A percentile compares a stretch with the other conserved stretches of the same genome.
phyloP scores from a whole-genome alignment of 1,284 basidiomycete species.

The Microstroma glucosiphilum region DNA sequence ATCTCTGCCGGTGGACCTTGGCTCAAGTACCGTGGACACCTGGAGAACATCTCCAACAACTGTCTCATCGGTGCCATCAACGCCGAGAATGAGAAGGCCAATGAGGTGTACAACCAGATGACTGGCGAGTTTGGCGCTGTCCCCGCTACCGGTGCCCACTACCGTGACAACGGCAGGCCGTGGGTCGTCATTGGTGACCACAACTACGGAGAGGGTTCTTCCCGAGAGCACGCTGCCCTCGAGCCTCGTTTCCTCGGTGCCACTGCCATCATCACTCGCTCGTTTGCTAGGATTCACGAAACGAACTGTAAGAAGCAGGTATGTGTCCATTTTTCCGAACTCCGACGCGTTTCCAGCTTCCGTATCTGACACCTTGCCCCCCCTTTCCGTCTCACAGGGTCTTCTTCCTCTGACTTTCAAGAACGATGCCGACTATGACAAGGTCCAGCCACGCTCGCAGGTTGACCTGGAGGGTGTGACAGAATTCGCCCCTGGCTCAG shows the following conservation, averaged over 20 bases:
- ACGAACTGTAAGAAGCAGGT: slow-evolving; percentile 73
- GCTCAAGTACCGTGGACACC: slow-evolving; percentile 98
- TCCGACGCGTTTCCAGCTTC: too few species aligned
- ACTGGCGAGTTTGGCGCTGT: slow-evolving; percentile 82
- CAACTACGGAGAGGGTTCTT: slow-evolving; percentile 98
- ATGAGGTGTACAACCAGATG: slow-evolving; percentile 63
- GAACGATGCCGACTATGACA: slow-evolving; percentile 48
- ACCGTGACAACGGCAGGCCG: slow-evolving; percentile 81
- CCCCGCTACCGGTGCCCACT: slow-evolving; percentile 74
- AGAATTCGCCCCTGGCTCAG: slow-evolving; percentile 43
- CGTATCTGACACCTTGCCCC: neutral
- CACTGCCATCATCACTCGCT: slow-evolving; percentile 87
- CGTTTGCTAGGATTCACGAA: slow-evolving; percentile 97
- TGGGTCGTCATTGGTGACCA: slow-evolving; percentile 79
- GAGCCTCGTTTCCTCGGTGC: slow-evolving; percentile 96
- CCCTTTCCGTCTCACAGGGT: slow-evolving; percentile 15
- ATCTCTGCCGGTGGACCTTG: slow-evolving; percentile 93
- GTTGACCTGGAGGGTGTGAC: slow-evolving; percentile 45
- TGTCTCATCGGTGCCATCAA: slow-evolving; percentile 94
- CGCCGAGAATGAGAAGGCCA: slow-evolving; percentile 87
- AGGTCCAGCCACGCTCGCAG: slow-evolving; percentile 40
- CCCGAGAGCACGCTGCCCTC: slow-evolving; percentile 94
- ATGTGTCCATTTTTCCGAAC: too few species aligned
- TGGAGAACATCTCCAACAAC: slow-evolving; percentile 98
- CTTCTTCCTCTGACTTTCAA: slow-evolving; percentile 45